A percentile compares a stretch with the other conserved stretches of the same genome.
Evolutionary conservation across 2,329 filamentous ascomycete species (phyloP).

Genomic region (Didymosphaeria variabile): DNA sequence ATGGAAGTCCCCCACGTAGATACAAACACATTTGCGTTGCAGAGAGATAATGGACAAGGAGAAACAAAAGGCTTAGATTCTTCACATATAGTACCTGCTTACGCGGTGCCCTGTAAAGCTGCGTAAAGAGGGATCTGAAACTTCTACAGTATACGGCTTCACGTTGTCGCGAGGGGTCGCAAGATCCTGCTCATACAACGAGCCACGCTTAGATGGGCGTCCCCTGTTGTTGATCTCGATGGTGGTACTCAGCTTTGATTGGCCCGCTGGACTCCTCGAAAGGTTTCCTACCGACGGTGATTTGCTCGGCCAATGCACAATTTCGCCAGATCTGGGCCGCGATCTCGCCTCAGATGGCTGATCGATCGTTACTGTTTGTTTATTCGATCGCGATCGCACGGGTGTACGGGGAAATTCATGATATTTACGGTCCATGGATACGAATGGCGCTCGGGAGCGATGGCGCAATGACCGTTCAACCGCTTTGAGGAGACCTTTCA

Average conservation of each 20-base stretch:
- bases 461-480: conserved; percentile 52
- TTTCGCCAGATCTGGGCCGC: conserved; percentile 48
- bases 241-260: conserved; percentile 9
- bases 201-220: conserved; percentile 48
- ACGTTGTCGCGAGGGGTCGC: conserved; percentile 46
- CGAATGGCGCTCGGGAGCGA: conserved; percentile 48
- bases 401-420: conserved; percentile 52
- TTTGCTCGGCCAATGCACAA: conserved; percentile 47
- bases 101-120: conserved; percentile 48
- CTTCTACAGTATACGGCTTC: conserved; percentile 51
- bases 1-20: no score
- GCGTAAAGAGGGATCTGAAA: conserved; percentile 50
- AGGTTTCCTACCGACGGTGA: conserved; percentile 23
- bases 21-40: no score
- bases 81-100: conserved; percentile 52
- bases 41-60: no score
- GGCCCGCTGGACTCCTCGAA: no score
- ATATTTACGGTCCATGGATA: conserved; percentile 56
- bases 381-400: conserved; percentile 39
- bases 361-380: conserved; percentile 41
- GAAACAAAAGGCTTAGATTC: neutral
- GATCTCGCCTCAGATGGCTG: conserved; percentile 40
- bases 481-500: conserved; percentile 52
- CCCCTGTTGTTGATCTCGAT: conserved; percentile 41
- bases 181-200: conserved; percentile 52